These are phyloP conservation scores for Mortierella sp. DNA, from an alignment of 371 early-diverging fungal species.

Conservation along the genomic window DNA sequence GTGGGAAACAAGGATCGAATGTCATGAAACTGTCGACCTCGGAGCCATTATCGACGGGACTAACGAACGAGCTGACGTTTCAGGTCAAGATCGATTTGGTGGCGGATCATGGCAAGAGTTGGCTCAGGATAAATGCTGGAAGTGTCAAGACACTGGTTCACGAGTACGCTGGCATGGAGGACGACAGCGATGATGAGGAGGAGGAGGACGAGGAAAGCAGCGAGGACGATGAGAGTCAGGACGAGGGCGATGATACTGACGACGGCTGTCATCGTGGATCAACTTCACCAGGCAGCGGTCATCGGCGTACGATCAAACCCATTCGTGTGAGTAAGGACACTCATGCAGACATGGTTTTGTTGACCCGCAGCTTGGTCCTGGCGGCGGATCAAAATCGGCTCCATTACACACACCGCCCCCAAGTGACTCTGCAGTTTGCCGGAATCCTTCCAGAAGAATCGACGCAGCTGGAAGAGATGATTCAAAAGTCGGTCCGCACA, in stretches of 20 bases:
- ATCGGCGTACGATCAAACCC: conserved; percentile 16
- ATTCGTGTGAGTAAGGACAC: conserved; percentile 50
- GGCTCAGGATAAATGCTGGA: conserved; percentile 57
- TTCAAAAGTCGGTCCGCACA: conserved; percentile 31
- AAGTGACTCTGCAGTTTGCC: conserved; percentile 36
- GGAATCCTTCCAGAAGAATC: conserved; percentile 39
- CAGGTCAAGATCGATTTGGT: conserved; percentile 52
- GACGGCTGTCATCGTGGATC: background rate
- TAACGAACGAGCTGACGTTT: conserved; percentile 22
- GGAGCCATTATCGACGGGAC: conserved; percentile 23
- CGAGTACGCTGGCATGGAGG: conserved; percentile 55
- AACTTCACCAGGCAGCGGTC: background rate
- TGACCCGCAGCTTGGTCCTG: conserved; percentile 43
- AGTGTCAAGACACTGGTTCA: conserved; percentile 44
- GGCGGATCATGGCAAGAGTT: conserved; percentile 51
- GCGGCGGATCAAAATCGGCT: conserved; percentile 54
- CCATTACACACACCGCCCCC: conserved; percentile 40
- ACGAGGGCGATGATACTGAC: background rate
- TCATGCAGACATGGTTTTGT: conserved; percentile 42
- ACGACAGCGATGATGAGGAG: conserved; percentile 42
- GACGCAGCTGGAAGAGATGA: conserved; percentile 31
- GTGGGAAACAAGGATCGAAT: background rate
- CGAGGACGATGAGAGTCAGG: conserved; percentile 12
- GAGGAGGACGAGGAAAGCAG: conserved; percentile 18
- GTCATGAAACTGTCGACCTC: conserved; percentile 28